Evolutionary conservation across 108 stramenopile genomes (phyloP), one percentile per base, ranked within the genome.

Genomic region (Bacterosira constricta): DNA sequence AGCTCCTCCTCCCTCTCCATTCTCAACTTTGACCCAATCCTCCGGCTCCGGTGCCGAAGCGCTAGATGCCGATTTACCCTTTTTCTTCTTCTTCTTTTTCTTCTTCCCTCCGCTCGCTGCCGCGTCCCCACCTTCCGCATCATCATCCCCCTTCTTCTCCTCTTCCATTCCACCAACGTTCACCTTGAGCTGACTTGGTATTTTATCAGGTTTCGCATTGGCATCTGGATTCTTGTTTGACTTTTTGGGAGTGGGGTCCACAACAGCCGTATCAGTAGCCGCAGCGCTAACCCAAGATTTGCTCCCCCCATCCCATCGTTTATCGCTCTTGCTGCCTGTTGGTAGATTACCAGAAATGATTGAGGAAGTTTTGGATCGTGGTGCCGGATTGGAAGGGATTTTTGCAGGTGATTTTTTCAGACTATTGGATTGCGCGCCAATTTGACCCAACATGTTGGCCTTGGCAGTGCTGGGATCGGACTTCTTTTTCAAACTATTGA

Each of bases 41-140:
- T 79, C 79, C 17, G 46, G 44, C 10, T 37, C 55, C n/a, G 35
- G n/a, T 10, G 29, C 58, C 21, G 63, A 36, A 36, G 32, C 36
- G 39, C 31, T 53, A 12, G 55, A 36, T 9, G 53, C 6, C 4
- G 68, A 0, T 23, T 34, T 32, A 3, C 44, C 23, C 57, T 50
- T 58, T 17, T 57, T 58, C 32, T 52, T 47, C 65, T 79, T 79
- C 60, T 72, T 79, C 64, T 79, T 79, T 53, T 63, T 60, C 58
- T 72, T 79, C 59, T 72, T 79, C 45, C 70, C 70, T 36, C 49
- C 49, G 46, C 34, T 47, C 20, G 32, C 29, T 21, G 30, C 47
- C 4, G 37, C 46, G 15, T 26, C 37, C 31, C 63, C 64, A 23
- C 54, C 64, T 35, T 41, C 51, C 26, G 17, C 65, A 39, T 45